These are phyloP conservation scores for Ilyonectria robusta DNA, from an alignment of 2,329 filamentous ascomycete species.

Conservation along the genomic window DNA sequence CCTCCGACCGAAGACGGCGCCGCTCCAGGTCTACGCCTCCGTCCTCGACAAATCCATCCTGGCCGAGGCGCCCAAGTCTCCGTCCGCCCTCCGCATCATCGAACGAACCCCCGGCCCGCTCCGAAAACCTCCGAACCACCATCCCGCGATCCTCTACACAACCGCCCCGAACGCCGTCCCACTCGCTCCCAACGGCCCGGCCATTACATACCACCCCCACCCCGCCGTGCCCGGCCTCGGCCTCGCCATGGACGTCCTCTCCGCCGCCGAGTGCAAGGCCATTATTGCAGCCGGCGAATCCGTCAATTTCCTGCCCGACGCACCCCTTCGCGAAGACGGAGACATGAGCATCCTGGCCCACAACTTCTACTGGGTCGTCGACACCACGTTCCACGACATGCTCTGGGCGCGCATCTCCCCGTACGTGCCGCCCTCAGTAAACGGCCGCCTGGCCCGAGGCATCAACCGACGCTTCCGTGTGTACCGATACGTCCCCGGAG, in stretches of 20 bases:
- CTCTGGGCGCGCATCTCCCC: conserved; percentile 74
- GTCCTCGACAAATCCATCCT: conserved; percentile 72
- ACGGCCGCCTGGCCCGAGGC: conserved; percentile 71
- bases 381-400: conserved; percentile 72
- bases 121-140: conserved; percentile 78
- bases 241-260: conserved; percentile 72
- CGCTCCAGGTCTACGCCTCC: conserved; percentile 66
- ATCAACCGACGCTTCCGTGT: conserved; percentile 80
- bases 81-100: conserved; percentile 68
- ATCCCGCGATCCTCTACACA: conserved; percentile 76
- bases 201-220: conserved; percentile 70
- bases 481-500: conserved; percentile 80
- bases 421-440: conserved; percentile 69
- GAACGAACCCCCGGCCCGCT: conserved; percentile 72
- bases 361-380: conserved; percentile 82
- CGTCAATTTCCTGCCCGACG: conserved; percentile 77
- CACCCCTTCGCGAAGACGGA: conserved; percentile 75
- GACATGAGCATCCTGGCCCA: conserved; percentile 77
- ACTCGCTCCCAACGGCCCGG: conserved; percentile 60
- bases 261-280: conserved; percentile 72
- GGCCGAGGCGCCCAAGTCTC: conserved; percentile 52
- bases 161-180: conserved; percentile 70
- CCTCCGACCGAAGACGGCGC: conserved; percentile 59
- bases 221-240: conserved; percentile 74
- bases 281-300: conserved; percentile 78